Evolutionary conservation across 495 filamentous ascomycete genomes (phyloP).

Genomic region (Penicillium coprophilum): DNA sequence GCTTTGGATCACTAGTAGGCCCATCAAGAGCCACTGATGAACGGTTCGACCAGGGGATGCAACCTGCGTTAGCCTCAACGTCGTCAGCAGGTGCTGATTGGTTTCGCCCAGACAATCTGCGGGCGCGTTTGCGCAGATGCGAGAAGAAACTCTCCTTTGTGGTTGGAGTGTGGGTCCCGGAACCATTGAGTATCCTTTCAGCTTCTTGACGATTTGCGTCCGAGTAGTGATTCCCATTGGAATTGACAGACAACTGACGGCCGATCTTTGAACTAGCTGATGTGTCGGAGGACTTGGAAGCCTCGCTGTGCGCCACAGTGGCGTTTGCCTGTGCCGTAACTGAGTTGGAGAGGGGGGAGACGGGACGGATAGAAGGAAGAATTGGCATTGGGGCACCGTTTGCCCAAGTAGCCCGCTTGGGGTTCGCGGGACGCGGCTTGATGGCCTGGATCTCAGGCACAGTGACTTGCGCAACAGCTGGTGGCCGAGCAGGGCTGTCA

Average conservation of each 20-base stretch:
- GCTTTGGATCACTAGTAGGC: conserved; percentile 50
- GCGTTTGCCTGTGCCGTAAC: conserved; percentile 83
- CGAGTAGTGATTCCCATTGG: conserved; percentile 84
- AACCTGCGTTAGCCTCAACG: conserved; percentile 87
- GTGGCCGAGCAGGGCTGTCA: conserved; percentile 39
- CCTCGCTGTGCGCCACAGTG: conserved; percentile 32
- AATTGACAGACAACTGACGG: conserved; percentile 91
- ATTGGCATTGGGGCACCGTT: conserved; percentile 97
- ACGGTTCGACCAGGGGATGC: conserved; percentile 82
- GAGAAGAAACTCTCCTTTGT: conserved; percentile 95
- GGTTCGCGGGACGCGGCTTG: conserved; percentile 60
- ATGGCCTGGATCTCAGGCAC: conserved; percentile 44
- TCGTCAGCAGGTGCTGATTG: conserved; percentile 78
- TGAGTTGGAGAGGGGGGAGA: conserved; percentile 88
- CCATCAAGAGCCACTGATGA: conserved; percentile 81
- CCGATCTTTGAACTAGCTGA: conserved; percentile 86
- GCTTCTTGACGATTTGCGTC: conserved; percentile 89
- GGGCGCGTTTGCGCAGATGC: conserved; percentile 89
- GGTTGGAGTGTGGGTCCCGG: conserved; percentile 59
- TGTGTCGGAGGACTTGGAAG: conserved; percentile 31
- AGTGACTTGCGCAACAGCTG: conserved; percentile 55
- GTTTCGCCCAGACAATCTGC: conserved; percentile 87
- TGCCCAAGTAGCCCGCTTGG: conserved; percentile 85
- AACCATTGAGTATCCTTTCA: conserved; percentile 86
- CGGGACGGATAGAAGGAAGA: conserved; percentile 90